Base-by-base conservation (phyloP, 2,329 filamentous ascomycete species). In the Colletotrichum graminicola region DNA sequence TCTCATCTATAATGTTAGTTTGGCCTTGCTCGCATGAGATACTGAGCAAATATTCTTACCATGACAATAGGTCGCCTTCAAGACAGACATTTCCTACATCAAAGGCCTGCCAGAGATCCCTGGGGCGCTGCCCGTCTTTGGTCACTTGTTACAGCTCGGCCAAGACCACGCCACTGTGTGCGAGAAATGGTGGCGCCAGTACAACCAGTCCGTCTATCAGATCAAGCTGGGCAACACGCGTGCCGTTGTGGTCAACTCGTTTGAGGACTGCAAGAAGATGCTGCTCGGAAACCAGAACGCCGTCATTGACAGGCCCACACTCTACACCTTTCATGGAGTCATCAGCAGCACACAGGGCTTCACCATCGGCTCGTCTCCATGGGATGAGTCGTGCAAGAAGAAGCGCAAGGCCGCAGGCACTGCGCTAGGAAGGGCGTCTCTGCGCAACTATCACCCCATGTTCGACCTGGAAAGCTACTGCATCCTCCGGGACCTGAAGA, bases 321-420 rank as follows among this genome's bases (percentile, higher is more conserved):
- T 94, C 59, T 92, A 95, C 80, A 95, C 93, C 0, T 95, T 95
- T 80, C 93, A 95, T 80, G 92, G 88, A 6, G 91, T 95, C 5
- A 91, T 94, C 3, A 94, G 92, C 1, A 89, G 86, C 43, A 93
- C 91, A 0, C 91, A 94, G 75, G 93, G 93, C 7, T 93, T 94
- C 80, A 95, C 93, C 0, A 94, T 96, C 72, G 93, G 93, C 1
- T 94, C 93, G 0, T 94, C 92, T 0, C 93, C 93, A 0, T 96
- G 93, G 91, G 92, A 95, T 73, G 93, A 94, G 62, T 93, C 90
- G 2, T 94, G 92, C 82, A 95, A 95, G 80, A 84, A 86, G 32
- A 88, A 93, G 12, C 89, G 93, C 73, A 95, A 94, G 82, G 93
- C 92, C 0, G 93, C 93, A 1, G 93, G 92, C 5, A 94, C 93